Conservation (phyloP, 768 basidiomycete genomes). For the Melanogaster broomeanus region DNA sequence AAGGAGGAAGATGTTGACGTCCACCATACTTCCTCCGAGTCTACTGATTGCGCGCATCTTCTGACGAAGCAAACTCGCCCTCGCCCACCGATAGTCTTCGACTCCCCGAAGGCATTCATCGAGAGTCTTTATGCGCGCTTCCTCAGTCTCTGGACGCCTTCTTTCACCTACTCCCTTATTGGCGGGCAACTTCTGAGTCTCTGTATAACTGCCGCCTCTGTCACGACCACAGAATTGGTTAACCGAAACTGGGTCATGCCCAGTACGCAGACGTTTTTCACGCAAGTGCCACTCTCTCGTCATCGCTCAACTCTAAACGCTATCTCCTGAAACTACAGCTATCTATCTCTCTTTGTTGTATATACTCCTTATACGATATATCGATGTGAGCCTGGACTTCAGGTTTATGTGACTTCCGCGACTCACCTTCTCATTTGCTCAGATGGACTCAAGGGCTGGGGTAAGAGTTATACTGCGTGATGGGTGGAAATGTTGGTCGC, state of each 20-base stretch:
- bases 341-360: slow-evolving; percentile 66
- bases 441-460: slow-evolving; percentile 87
- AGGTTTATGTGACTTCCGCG: too few species aligned
- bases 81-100: slow-evolving; percentile 18
- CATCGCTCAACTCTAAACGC: neutral
- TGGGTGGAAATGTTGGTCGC: slow-evolving; percentile 81
- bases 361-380: slow-evolving; percentile 93
- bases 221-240: slow-evolving; percentile 78
- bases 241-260: slow-evolving; percentile 68
- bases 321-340: slow-evolving; percentile 43
- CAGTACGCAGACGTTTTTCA: slow-evolving; percentile 78
- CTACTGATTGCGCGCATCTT: neutral
- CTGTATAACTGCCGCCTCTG: slow-evolving; percentile 30
- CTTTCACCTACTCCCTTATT: slow-evolving; percentile 27
- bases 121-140: slow-evolving; percentile 20
- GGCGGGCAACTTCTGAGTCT: slow-evolving; percentile 29
- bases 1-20: slow-evolving; percentile 13
- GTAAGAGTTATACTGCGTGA: slow-evolving; percentile 67
- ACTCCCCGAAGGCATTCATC: slow-evolving; percentile 19
- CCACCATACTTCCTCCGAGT: neutral
- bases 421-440: slow-evolving; percentile 3
- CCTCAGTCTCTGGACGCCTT: slow-evolving; percentile 29
- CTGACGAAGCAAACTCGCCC: slow-evolving; percentile 13
- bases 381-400: slow-evolving; percentile 55
- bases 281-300: slow-evolving; percentile 47